Evolutionary conservation across 768 basidiomycete genomes (phyloP).

Genomic region (Hericium rajendrae): DNA sequence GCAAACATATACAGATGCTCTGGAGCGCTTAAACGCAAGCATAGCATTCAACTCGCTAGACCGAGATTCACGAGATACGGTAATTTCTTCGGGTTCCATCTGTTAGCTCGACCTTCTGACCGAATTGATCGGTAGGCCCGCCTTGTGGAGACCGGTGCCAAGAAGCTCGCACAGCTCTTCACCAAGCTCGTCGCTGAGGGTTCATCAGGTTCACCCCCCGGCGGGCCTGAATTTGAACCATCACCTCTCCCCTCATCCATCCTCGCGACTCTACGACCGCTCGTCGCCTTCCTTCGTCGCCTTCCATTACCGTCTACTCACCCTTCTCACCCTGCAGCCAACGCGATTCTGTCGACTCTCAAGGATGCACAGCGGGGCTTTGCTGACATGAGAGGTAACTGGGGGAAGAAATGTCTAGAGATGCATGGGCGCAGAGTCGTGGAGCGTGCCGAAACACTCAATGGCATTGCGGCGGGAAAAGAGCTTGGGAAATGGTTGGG

Average conservation of each 20-base stretch:
- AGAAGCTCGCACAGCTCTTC: conserved; percentile 72
- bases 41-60: conserved; percentile 68
- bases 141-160: conserved; percentile 73
- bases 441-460: conserved; percentile 60
- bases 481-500: conserved; percentile 71
- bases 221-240: conserved; percentile 26
- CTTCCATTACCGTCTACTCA: conserved; percentile 73
- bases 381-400: conserved; percentile 78
- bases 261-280: conserved; percentile 44
- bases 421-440: conserved; percentile 57
- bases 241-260: conserved; percentile 46
- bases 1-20: conserved; percentile 53
- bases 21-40: conserved; percentile 69
- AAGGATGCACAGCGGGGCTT: conserved; percentile 76
- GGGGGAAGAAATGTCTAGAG: conserved; percentile 70
- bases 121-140: conserved; percentile 34
- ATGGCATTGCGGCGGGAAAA: conserved; percentile 53
- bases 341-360: conserved; percentile 50
- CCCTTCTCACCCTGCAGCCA: conserved; percentile 72
- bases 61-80: conserved; percentile 44
- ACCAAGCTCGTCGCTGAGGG: conserved; percentile 86
- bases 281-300: conserved; percentile 60
- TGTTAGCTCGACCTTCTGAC: background rate
- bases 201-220: conserved; percentile 63
- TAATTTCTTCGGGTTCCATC: conserved; percentile 16